Conservation (phyloP, 2,329 filamentous ascomycete species). For the Cercospora brassicicola region DNA sequence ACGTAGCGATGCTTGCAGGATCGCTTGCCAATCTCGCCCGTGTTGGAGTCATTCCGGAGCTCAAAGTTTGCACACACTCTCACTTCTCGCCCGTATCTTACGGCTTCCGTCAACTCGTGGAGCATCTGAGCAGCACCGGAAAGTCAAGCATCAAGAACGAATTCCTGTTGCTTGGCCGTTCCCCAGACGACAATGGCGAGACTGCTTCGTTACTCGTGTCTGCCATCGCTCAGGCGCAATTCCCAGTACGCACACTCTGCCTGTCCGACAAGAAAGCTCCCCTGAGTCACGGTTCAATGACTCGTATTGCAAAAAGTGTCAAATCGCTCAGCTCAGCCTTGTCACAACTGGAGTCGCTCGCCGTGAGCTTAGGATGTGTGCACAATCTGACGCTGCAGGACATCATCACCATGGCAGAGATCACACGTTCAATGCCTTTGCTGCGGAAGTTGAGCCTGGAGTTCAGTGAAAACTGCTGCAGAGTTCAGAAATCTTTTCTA, state of each 20-base stretch:
- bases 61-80: conserved; percentile 4
- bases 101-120: conserved; percentile 8
- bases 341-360: not conserved
- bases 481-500: not conserved
- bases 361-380: conserved; percentile 1
- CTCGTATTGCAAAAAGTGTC: not conserved
- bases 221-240: conserved; percentile 2
- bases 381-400: not conserved
- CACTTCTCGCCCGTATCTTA: conserved; percentile 3
- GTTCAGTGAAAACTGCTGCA: conserved; percentile 3
- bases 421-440: not conserved
- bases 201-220: conserved; percentile 8
- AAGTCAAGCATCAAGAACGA: conserved; percentile 1
- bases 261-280: not conserved
- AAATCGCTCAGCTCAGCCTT: not conserved
- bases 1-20: conserved; percentile 9
- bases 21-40: not conserved
- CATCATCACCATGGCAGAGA: not conserved
- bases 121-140: not conserved
- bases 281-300: not conserved
- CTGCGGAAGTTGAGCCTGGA: conserved; percentile 3
- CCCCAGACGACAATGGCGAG: conserved; percentile 4
- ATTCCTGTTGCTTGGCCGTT: conserved; percentile 1
- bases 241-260: not conserved
- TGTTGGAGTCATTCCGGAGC: not conserved